A percentile compares a stretch with the other conserved stretches of the same genome.
phyloP scores from a whole-genome alignment of 2,329 filamentous ascomycete species.

The Xylariomycetidae sp. region DNA sequence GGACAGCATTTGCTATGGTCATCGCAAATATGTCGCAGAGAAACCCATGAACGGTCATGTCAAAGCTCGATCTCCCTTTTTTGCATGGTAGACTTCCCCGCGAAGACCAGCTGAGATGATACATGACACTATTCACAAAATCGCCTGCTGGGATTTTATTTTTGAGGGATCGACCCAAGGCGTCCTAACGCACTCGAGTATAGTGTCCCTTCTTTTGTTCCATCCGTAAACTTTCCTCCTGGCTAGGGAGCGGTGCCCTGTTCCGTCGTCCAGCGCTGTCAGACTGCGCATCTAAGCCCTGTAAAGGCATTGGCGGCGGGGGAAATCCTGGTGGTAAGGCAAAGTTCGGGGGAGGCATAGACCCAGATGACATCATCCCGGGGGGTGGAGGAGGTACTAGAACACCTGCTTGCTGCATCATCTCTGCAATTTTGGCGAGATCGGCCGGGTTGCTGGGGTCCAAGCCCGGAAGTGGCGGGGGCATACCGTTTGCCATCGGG shows the following conservation, averaged over 20 bases:
- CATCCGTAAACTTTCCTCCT: constrained; percentile 74
- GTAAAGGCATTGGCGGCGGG: constrained; percentile 24
- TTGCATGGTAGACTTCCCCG: too few species aligned
- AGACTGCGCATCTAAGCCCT: constrained; percentile 10
- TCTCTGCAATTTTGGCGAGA: constrained; percentile 55
- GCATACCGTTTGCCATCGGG: constrained; percentile 37
- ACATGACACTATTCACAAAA: too few species aligned
- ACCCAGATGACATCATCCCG: constrained; percentile 42
- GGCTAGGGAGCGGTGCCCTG: constrained; percentile 72
- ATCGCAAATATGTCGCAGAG: too few species aligned
- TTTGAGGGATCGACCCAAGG: neutral
- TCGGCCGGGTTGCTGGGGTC: constrained; percentile 58
- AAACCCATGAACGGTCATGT: too few species aligned
- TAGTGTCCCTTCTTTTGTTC: constrained; percentile 67
- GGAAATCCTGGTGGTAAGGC: constrained; percentile 32
- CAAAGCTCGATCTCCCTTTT: too few species aligned
- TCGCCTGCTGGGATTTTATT: too few species aligned
- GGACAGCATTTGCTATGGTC: too few species aligned
- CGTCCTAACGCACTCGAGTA: constrained; percentile 43
- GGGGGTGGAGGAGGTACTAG: constrained; percentile 54
- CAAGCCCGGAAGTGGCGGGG: constrained; percentile 45
- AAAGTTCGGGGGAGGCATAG: constrained; percentile 42
- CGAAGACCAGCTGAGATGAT: too few species aligned
- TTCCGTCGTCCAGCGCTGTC: constrained; percentile 31
- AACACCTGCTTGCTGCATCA: constrained; percentile 62